phyloP scores from a whole-genome alignment of 1,284 basidiomycete species.

The Cryptococcus wingfieldii region DNA sequence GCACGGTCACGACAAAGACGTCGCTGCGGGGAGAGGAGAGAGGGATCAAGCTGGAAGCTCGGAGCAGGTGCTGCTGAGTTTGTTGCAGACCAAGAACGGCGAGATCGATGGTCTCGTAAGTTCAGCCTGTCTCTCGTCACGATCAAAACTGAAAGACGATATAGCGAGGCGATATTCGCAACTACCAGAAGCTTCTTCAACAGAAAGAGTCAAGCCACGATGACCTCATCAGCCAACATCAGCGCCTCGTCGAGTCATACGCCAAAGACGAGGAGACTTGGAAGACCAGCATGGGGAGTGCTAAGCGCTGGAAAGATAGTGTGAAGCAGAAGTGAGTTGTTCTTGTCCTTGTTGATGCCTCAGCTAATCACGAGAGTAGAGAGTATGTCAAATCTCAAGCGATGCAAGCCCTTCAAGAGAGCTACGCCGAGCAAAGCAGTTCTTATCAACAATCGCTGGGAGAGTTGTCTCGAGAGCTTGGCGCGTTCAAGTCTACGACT shows the following conservation, averaged over 20 bases:
- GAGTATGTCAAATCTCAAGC: not conserved
- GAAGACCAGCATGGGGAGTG: conserved; percentile 1
- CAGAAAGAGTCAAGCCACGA: not conserved
- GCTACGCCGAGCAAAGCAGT: not conserved
- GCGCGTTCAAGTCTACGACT: not conserved
- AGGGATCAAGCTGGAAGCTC: not conserved
- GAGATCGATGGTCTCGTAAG: not conserved
- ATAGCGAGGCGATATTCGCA: not conserved
- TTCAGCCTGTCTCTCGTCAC: not conserved
- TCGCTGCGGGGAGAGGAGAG: not conserved
- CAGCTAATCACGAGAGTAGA: not conserved
- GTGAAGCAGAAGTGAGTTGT: conserved; percentile 1
- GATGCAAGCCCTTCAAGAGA: not conserved
- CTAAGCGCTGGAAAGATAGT: conserved; percentile 1
- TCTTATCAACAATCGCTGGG: not conserved
- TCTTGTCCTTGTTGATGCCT: not conserved
- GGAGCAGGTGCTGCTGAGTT: not conserved
- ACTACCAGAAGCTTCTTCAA: not conserved
- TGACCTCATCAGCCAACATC: not conserved
- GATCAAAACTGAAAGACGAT: not conserved
- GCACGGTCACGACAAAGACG: not conserved
- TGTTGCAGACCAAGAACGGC: conserved; percentile 1
- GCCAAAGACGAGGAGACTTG: not conserved
- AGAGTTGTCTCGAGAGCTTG: not conserved
- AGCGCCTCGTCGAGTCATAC: not conserved